Percentiles rank a stretch among this genome's conserved stretches.
phyloP scores from a whole-genome alignment of 1,284 basidiomycete genomes.

The Microbotryum lychnidis-dioicae region DNA sequence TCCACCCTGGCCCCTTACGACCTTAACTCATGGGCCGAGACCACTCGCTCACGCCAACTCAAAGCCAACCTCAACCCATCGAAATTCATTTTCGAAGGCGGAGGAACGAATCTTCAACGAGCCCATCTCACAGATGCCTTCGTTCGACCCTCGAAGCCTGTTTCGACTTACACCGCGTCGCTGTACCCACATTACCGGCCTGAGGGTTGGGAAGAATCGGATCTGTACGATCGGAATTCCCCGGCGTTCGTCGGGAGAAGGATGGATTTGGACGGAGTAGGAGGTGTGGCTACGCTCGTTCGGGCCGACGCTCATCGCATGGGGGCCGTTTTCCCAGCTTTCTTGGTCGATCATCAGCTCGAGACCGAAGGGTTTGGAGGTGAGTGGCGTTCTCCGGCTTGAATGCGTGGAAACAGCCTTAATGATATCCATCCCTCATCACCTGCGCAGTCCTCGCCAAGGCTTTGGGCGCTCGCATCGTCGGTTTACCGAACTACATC shows the following conservation, averaged over 20 bases:
- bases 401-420: not conserved
- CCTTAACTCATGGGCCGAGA: constrained; percentile 28
- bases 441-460: constrained; percentile 7
- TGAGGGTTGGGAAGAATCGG: not conserved
- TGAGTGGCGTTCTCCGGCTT: not conserved
- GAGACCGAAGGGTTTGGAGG: constrained; percentile 30
- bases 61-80: constrained; percentile 5
- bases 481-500: constrained; percentile 25
- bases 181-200: not conserved
- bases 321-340: constrained; percentile 27
- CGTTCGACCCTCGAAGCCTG: not conserved
- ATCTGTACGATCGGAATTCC: constrained; percentile 16
- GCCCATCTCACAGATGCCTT: not conserved
- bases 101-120: not conserved
- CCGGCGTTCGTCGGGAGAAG: constrained; percentile 17
- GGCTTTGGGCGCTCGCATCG: constrained; percentile 16
- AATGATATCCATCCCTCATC: not conserved
- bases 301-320: constrained; percentile 20
- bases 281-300: constrained; percentile 30
- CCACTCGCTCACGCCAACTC: constrained; percentile 2
- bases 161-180: constrained; percentile 2
- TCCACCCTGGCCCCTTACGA: constrained; percentile 16
- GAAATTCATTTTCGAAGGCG: constrained; percentile 25
- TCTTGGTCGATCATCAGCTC: constrained; percentile 19
- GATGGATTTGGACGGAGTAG: constrained; percentile 20